Evolutionary conservation across 805 yeast species (phyloP).

Genomic region (Schwanniomyces yamadae): DNA sequence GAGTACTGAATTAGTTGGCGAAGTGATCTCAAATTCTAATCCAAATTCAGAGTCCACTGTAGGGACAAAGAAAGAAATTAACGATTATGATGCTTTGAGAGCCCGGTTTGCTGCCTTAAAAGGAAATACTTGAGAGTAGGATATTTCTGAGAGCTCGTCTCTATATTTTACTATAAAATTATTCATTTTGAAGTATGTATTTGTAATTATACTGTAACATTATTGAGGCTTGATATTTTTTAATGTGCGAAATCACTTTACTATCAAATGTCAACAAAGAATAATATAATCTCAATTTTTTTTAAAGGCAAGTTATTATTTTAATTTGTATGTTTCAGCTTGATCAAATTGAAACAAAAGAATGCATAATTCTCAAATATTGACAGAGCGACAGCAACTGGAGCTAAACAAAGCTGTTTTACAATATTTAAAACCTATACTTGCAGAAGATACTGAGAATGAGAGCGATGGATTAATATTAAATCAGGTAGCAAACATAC

Average conservation of each 20-base stretch:
- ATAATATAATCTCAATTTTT: too few species aligned
- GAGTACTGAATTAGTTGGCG: conserved; percentile 21
- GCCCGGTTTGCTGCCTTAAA: conserved; percentile 78
- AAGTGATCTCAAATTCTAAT: conserved; percentile 14
- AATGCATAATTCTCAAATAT: conserved; percentile 14
- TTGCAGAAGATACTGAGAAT: conserved; percentile 16
- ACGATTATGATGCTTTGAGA: conserved; percentile 63
- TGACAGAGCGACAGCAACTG: conserved; percentile 42
- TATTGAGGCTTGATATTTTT: too few species aligned
- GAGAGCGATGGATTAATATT: conserved; percentile 12
- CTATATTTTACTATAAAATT: too few species aligned
- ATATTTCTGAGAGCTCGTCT: too few species aligned
- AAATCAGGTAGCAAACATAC: conserved; percentile 6
- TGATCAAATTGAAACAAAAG: too few species aligned
- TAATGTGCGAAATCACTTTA: too few species aligned
- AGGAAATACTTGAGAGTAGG: too few species aligned
- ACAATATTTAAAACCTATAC: conserved; percentile 45
- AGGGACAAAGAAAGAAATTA: conserved; percentile 39
- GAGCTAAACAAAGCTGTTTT: conserved; percentile 49
- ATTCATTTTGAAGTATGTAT: too few species aligned
- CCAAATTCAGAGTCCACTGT: conserved; percentile 18
- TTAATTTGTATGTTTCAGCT: too few species aligned
- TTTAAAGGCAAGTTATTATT: too few species aligned
- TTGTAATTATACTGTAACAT: too few species aligned
- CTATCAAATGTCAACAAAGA: too few species aligned